phyloP scores from a whole-genome alignment of 176 grass and related monocot genomes.

The Elymus sibiricus region DNA sequence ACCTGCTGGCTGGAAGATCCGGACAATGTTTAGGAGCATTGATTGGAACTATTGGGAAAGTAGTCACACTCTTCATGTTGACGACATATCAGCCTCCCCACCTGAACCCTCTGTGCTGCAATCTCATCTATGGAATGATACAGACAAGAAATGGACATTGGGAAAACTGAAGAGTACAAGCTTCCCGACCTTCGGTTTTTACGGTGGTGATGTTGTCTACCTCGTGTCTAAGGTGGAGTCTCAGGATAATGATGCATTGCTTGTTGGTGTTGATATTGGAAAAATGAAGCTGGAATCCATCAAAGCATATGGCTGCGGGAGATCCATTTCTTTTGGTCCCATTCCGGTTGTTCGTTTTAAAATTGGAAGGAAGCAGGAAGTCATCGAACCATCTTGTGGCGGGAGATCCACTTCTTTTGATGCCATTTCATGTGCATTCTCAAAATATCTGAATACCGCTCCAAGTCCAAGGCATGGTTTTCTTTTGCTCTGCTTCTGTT shows the following conservation, averaged over 20 bases:
- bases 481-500: neutral
- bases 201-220: neutral
- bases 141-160: neutral
- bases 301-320: too few relatives aligned
- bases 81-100: neutral
- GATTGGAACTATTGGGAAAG: neutral
- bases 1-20: neutral
- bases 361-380: neutral
- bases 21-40: neutral
- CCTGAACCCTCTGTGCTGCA: neutral
- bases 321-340: too few relatives aligned
- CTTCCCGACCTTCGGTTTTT: neutral
- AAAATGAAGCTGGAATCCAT: neutral
- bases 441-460: neutral
- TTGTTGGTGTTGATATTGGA: neutral
- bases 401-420: neutral
- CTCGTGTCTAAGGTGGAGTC: neutral
- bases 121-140: neutral
- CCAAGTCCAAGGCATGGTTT: neutral
- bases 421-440: neutral
- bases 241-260: neutral
- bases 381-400: neutral
- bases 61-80: neutral
- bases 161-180: neutral
- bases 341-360: too few relatives aligned